Evolutionary conservation across 768 basidiomycete genomes (phyloP), one percentile per base, ranked within the genome.

Genomic region (Rhizopogon vulgaris): DNA sequence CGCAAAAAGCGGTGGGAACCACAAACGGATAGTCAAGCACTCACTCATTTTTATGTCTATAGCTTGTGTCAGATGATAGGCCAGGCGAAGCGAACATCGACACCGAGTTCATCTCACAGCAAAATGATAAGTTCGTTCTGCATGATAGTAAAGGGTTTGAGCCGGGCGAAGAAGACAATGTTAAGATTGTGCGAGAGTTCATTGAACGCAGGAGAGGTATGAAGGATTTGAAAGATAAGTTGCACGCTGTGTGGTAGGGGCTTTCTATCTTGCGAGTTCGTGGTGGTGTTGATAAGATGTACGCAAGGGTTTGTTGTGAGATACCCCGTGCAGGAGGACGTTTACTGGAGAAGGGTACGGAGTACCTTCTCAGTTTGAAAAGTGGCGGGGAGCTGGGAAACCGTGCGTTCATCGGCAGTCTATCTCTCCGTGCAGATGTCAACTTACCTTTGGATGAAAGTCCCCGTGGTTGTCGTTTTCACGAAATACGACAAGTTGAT

Each of bases 71-170:
- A 10, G 17, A 45, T 34, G 17, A 14, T 2, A 38, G 8, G 11
- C 10, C 24, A 14, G 56, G 57, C 6, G 30, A 53, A 40, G 38
- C 50, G 25, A 38, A 57, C 30, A 58, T 58, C 38, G 30, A 58
- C 7, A 39, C 10, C 24, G 56, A 52, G 15, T 27, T 58, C 14
- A 36, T 32, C 7, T 58, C 56, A 3, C 17, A 17, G 38, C 27
- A 46, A 34, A 58, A 58, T 37, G 25, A 15, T 9, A 37, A 28
- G 27, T 53, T 58, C 32, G 47, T 58, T 22, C 42, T 58, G 12
- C 57, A 58, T 38, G 57, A 58, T 41, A 58, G 56, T 32, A 10
- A 28, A 37, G 57, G 57, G 7, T 58, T 58, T 38, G 57, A 58
- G 40, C 51, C 52, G 18, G 57, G 52, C 4, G 51, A 56, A 24